Conservation (phyloP, 2,329 filamentous ascomycete genomes). For the Trichoderma hamatum region DNA sequence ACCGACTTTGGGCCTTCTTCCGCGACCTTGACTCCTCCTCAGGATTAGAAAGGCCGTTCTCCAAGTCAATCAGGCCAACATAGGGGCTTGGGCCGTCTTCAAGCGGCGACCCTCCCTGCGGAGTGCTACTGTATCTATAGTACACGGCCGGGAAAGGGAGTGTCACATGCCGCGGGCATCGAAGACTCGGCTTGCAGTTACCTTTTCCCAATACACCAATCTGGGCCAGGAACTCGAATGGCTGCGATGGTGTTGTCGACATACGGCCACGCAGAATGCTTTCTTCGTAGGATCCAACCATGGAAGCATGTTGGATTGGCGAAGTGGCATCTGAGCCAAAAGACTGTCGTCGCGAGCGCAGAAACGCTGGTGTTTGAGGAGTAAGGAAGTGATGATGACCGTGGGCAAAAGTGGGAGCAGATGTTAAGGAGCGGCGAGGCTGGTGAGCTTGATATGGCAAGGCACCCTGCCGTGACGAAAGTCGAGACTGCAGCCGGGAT, state of each 20-base stretch:
- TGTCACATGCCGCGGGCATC: slow-evolving; percentile 87
- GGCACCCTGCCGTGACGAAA: slow-evolving; percentile 54
- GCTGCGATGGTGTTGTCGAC: slow-evolving; percentile 93
- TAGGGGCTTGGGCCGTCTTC: slow-evolving; percentile 94
- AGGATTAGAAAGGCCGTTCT: slow-evolving; percentile 69
- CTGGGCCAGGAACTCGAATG: slow-evolving; percentile 89
- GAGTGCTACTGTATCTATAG: slow-evolving; percentile 81
- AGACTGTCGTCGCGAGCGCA: slow-evolving; percentile 68
- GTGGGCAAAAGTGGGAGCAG: slow-evolving; percentile 50
- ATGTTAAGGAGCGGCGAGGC: slow-evolving; percentile 73
- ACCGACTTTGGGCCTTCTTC: slow-evolving; percentile 53
- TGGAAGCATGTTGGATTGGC: slow-evolving; percentile 83
- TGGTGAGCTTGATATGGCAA: slow-evolving; percentile 77
- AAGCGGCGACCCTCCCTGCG: slow-evolving; percentile 62
- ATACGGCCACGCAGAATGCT: slow-evolving; percentile 93
- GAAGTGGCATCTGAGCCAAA: slow-evolving; percentile 69
- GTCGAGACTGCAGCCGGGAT: slow-evolving; percentile 33
- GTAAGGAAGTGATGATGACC: slow-evolving; percentile 51
- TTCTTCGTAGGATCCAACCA: slow-evolving; percentile 98
- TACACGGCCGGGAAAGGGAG: slow-evolving; percentile 93
- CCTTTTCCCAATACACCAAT: slow-evolving; percentile 91
- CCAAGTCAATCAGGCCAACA: slow-evolving; percentile 88
- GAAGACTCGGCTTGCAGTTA: slow-evolving; percentile 81
- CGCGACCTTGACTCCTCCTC: slow-evolving; percentile 52
- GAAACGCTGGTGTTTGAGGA: slow-evolving; percentile 47